phyloP scores from a whole-genome alignment of 1,284 basidiomycete genomes.

The Rhodotorula sp. region DNA sequence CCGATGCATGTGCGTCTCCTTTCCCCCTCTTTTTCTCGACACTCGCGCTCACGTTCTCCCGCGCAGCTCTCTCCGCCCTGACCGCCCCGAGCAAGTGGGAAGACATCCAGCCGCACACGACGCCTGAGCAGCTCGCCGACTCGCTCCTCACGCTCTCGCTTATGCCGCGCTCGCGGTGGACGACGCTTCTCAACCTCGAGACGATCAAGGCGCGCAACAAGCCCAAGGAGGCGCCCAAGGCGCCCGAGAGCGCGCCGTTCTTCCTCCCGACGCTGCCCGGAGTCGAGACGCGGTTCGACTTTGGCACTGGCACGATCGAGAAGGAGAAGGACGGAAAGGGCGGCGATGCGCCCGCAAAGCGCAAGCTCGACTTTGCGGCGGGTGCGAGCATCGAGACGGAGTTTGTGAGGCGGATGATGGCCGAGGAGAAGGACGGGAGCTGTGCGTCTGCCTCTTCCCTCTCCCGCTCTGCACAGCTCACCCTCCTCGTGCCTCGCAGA shows the following conservation, averaged over 20 bases:
- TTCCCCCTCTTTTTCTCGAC: background rate
- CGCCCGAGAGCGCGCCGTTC: slow-evolving; percentile 93
- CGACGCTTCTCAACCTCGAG: slow-evolving; percentile 92
- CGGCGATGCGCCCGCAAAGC: slow-evolving; percentile 58
- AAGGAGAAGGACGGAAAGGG: slow-evolving; percentile 39
- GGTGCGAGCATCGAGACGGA: slow-evolving; percentile 66
- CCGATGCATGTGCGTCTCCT: slow-evolving; percentile 50
- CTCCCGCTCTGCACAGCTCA: slow-evolving; percentile 4
- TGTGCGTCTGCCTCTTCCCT: slow-evolving; percentile 60
- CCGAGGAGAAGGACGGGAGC: slow-evolving; percentile 62
- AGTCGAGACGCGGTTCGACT: slow-evolving; percentile 74
- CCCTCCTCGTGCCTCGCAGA: slow-evolving; percentile 56
- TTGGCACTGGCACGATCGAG: slow-evolving; percentile 50
- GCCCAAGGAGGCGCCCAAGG: slow-evolving; percentile 92
- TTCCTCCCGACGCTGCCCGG: slow-evolving; percentile 90
- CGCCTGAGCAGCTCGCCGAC: slow-evolving; percentile 79
- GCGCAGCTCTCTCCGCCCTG: slow-evolving; percentile 31
- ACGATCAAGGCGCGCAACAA: slow-evolving; percentile 94
- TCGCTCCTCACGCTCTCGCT: slow-evolving; percentile 88
- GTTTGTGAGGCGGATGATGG: slow-evolving; percentile 67
- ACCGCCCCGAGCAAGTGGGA: slow-evolving; percentile 35
- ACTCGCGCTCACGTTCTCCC: background rate
- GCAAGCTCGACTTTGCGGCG: slow-evolving; percentile 59
- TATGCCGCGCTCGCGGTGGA: slow-evolving; percentile 91
- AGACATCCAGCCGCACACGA: slow-evolving; percentile 66